Base-by-base conservation (phyloP, 768 basidiomycete genomes). In the Hydnomerulius pinastri region DNA sequence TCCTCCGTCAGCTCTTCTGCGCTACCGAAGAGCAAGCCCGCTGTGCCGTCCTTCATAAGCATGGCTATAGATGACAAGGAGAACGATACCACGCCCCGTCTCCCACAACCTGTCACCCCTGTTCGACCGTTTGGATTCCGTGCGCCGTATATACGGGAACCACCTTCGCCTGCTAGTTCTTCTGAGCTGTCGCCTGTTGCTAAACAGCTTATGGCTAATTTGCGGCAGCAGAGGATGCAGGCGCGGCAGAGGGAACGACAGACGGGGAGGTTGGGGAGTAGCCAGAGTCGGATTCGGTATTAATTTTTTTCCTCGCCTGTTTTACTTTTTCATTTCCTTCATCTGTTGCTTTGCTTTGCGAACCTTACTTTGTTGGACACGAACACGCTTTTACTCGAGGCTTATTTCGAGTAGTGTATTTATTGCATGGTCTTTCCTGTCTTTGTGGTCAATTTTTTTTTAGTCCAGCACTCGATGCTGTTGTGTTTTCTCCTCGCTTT, bases 121-220 rank as follows among this genome's bases (percentile, higher is more conserved):
- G 46, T 61, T 17, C 75, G 72, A 39, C 72, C 75, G 9, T 77
- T 79, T 6, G 62, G 65, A 24, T 70, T 71, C 11, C 73, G 70
- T 49, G 61, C 64, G 25, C 55, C 62, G 4, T 51, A 69, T 25
- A 44, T 67, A 27, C 46, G 25, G 5, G 66, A 63, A 3, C 61
- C 58, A 42, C 78, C 83, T 3, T 88, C 86, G 2, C 86, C 88
- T 18, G 78, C 85, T 20, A 83, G 80, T 24, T 88, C 87, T 2
- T 79, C 86, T 9, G 89, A 90, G 54, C 70, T 91, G 43, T 90
- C 88, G 17, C 86, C 86, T 12, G 70, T 83, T 27, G 83, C 79
- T 5, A 77, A 75, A 56, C 76, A 84, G 61, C 75, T 90, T 60
- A 90, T 90, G 88, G 69, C 71, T 49, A 77, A 84, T 57, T 62